Base-by-base conservation (phyloP, 805 yeast species). In the Wickerhamia fluorescens region DNA sequence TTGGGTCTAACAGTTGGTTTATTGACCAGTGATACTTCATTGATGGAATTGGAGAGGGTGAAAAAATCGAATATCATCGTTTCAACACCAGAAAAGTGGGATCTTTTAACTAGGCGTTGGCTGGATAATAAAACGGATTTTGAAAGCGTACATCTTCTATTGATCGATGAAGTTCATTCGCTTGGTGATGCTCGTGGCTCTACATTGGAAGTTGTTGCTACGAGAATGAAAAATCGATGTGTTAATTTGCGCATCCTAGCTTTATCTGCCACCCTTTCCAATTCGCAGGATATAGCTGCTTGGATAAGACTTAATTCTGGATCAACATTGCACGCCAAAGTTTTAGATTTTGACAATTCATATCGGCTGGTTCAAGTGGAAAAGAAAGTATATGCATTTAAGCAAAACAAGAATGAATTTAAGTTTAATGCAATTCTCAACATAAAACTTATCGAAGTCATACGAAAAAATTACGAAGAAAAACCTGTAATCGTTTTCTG, bases 1-100 rank as follows among this genome's bases (percentile, higher is more conserved):
- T 37, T 59, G 10, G 60, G 64, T 6, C 35, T 72, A 8, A 44
- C 58, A 4, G 73, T 71, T 5, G 74, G 75, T 0, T 53, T 69
- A 24, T 47, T 75, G 23, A 75, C 81, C 0, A 66, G 80, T 33
- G 81, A 75, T 36, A 70, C 78, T 7, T 52, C 64, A 10, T 7
- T 10, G 9, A 18, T 18, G 20, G 10, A 18, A 8, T 86, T 6
- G 74, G 75, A 1, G 58, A 60, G 17, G 70, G 75, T 32, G 89
- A 60, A 60, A 44, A 59, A 51, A n/a, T 61, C 75, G 2, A 68
- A 87, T 48, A 51, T 89, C 29, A 55, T 85, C 11, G 51, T 89
- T 9, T 74, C 85, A 4, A 86, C 96, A 0, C 95, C 95, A 0
- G 65, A 58, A 14, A 89, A 84, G 38, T 82, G 86, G 61, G 88